Evolutionary conservation across 169 alveolate species (phyloP).

Genomic region (Plasmodium malariae): DNA sequence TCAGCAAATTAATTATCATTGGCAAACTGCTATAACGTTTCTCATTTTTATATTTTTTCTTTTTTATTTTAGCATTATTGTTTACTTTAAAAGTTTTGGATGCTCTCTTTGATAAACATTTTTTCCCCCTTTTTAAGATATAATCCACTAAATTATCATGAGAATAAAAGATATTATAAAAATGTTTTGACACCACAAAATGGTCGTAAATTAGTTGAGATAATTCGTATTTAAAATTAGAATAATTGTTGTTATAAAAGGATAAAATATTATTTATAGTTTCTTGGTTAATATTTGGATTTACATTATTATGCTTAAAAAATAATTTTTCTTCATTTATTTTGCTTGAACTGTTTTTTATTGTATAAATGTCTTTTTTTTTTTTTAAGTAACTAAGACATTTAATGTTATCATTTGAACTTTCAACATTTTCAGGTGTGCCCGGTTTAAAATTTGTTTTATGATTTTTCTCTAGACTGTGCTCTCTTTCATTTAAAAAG

Average conservation of each 20-base stretch:
- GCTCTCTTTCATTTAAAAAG: conserved; percentile 2
- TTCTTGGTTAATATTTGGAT: conserved; percentile 39
- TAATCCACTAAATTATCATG: conserved; percentile 12
- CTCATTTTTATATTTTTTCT: too few relatives aligned
- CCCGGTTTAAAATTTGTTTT: too few relatives aligned
- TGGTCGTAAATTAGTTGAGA: conserved; percentile 33
- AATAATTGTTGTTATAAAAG: conserved; percentile 54
- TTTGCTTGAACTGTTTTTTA: not conserved
- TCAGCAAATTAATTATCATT: not conserved
- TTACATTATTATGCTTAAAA: conserved; percentile 28
- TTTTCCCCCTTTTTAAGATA: conserved; percentile 39
- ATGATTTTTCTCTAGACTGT: not conserved
- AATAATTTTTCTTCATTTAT: conserved; percentile 7
- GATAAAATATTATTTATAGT: conserved; percentile 31
- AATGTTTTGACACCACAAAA: conserved; percentile 9
- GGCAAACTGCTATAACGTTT: not conserved
- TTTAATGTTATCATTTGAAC: not conserved
- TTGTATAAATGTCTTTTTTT: not conserved
- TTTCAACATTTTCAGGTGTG: not conserved
- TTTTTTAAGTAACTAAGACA: not conserved
- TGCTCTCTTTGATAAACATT: conserved; percentile 25
- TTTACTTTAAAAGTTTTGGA: conserved; percentile 35
- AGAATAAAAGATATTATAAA: conserved; percentile 1
- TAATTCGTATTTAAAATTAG: conserved; percentile 41
- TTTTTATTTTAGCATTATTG: not conserved